Evolutionary conservation across 805 yeast genomes (phyloP).

Genomic region (Metschnikowia kunwiensis): DNA sequence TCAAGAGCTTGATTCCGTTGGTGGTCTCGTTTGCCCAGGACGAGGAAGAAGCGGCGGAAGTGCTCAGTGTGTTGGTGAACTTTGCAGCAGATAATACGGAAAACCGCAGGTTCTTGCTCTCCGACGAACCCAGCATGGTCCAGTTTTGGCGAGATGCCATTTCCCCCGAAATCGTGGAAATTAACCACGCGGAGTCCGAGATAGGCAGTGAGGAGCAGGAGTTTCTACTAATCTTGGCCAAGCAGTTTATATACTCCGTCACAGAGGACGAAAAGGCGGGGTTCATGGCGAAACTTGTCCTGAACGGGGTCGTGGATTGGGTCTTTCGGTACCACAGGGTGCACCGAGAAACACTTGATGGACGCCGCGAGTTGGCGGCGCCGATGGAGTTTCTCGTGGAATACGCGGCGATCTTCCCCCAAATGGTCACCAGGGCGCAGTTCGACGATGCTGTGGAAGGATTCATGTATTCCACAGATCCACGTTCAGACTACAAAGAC

Average conservation of each 20-base stretch:
- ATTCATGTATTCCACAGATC: neutral
- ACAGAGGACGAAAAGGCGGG: slow-evolving; percentile 17
- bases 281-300: slow-evolving; percentile 15
- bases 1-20: slow-evolving; percentile 10
- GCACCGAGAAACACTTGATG: slow-evolving; percentile 6
- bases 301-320: slow-evolving; percentile 6
- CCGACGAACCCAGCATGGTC: slow-evolving; percentile 6
- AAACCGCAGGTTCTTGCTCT: slow-evolving; percentile 15
- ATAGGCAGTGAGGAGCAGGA: slow-evolving; percentile 5
- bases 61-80: slow-evolving; percentile 33
- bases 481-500: neutral
- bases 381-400: slow-evolving; percentile 13
- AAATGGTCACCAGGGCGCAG: slow-evolving; percentile 2
- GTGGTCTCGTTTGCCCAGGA: slow-evolving; percentile 10
- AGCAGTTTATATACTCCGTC: slow-evolving; percentile 33
- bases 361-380: neutral
- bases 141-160: slow-evolving; percentile 12
- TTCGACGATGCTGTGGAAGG: neutral
- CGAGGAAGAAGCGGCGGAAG: slow-evolving; percentile 16
- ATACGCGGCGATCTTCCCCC: slow-evolving; percentile 4
- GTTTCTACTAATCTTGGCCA: slow-evolving; percentile 24
- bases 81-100: slow-evolving; percentile 33
- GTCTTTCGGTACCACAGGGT: slow-evolving; percentile 9
- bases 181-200: slow-evolving; percentile 2
- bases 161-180: slow-evolving; percentile 1